Evolutionary conservation across 371 early-diverging fungal species (phyloP), one percentile per base, ranked within the genome.

Genomic region (Edhazardia aedis): DNA sequence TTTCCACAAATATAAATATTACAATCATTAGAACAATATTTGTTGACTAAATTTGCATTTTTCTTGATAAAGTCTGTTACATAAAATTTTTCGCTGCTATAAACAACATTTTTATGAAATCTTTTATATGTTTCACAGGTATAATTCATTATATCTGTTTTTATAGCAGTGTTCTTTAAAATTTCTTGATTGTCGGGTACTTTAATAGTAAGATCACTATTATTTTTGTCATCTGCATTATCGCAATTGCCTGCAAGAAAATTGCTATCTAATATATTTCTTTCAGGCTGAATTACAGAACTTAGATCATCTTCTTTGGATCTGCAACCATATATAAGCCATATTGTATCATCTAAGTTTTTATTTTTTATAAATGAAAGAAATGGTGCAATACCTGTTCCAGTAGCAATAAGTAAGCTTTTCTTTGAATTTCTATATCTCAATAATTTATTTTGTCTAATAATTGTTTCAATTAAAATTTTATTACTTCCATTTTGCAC

Each of bases 301-400:
- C 26, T 47, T 33, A 71, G 39, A 58, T 65, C 62, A 50, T 71
- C 71, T 38, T 63, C 61, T 23, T 43, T 18, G 26, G 47, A 45
- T 54, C 65, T 61, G 45, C 57, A 71, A 39, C 71, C 71, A 47
- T 68, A 71, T 11, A 71, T 55, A 4, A 71, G 33, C 44, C 43
- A 51, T 28, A 65, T 42, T 14, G 16, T 16, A 18, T 53, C 45
- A 25, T 58, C 49, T 38, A 26, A 1, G 11, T 37, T n/a, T 25
- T 33, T 33, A 38, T 66, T 62, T n/a, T 49, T 52, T 11, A 56
- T 36, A 58, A 71, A 65, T 16, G 66, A 57, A 18, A 71, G 27
- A 61, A 71, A 71, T 6, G 65, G 71, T 12, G 68, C 63, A 23
- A 71, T 56, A 27, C 71, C 71, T 28, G 66, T 65, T 30, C 71